Conservation (phyloP, 2,329 filamentous ascomycete species). For the Penicillium hesseltinei region DNA sequence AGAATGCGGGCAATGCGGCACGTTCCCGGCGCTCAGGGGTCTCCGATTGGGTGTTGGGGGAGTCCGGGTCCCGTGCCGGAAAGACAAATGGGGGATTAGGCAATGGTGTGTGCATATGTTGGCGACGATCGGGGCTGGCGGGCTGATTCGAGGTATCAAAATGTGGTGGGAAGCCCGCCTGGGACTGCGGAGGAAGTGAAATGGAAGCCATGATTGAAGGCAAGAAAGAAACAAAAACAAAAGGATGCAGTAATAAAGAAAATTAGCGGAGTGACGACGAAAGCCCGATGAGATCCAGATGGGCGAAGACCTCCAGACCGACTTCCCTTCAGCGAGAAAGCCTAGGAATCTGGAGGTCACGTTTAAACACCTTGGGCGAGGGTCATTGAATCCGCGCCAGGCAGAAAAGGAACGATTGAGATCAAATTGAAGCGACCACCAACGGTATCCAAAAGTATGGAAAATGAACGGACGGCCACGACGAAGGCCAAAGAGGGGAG, state of each 20-base stretch:
- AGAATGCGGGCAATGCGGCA: slow-evolving; percentile 38
- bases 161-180: slow-evolving; percentile 29
- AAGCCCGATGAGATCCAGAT: slow-evolving; percentile 20
- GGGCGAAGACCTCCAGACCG: slow-evolving; percentile 26
- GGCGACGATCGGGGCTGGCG: slow-evolving; percentile 24
- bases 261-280: slow-evolving; percentile 6
- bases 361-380: slow-evolving; percentile 17
- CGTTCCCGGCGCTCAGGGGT: slow-evolving; percentile 47
- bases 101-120: slow-evolving; percentile 32
- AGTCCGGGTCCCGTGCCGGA: slow-evolving; percentile 50
- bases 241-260: slow-evolving; percentile 9
- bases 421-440: slow-evolving; percentile 8
- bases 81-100: slow-evolving; percentile 68
- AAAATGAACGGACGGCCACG: slow-evolving; percentile 28
- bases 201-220: slow-evolving; percentile 36
- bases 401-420: slow-evolving; percentile 17
- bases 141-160: slow-evolving; percentile 23
- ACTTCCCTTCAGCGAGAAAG: slow-evolving; percentile 24
- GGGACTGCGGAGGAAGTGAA: slow-evolving; percentile 33
- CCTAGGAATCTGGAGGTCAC: slow-evolving; percentile 26
- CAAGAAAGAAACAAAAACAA: slow-evolving; percentile 1
- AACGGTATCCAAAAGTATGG: slow-evolving; percentile 3
- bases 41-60: slow-evolving; percentile 34
- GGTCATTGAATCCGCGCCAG: slow-evolving; percentile 29
- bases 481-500: slow-evolving; percentile 23